A percentile compares a stretch with the other conserved stretches of the same genome.
phyloP scores from a whole-genome alignment of 129 eudicot species.

The Helianthus tuberosus region DNA sequence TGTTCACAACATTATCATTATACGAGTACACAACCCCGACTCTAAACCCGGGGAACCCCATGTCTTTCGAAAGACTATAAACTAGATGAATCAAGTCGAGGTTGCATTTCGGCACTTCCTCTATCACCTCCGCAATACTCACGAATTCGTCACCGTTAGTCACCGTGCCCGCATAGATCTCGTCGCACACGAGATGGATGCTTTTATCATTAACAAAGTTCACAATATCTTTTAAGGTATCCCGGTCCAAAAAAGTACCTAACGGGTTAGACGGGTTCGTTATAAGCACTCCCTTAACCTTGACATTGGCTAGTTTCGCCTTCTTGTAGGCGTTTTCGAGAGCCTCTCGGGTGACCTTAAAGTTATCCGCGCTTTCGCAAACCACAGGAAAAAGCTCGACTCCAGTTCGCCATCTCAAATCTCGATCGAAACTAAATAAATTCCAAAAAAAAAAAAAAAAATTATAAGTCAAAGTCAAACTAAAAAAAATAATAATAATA shows the following conservation, averaged over 20 bases:
- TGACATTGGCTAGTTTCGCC: conserved; percentile 43
- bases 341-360: conserved; percentile 50
- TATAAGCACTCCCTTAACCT: conserved; percentile 54
- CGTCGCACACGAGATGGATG: conserved; percentile 64
- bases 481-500: not conserved
- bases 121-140: conserved; percentile 55
- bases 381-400: conserved; percentile 49
- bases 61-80: conserved; percentile 60
- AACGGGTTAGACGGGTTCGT: conserved; percentile 72
- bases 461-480: not conserved
- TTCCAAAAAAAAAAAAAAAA: not conserved
- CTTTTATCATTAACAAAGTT: conserved; percentile 39
- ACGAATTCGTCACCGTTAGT: conserved; percentile 34
- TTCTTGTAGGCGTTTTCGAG: conserved; percentile 51
- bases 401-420: conserved; percentile 69
- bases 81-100: conserved; percentile 57
- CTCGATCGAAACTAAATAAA: conserved; percentile 57
- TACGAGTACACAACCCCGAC: conserved; percentile 67
- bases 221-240: conserved; percentile 36
- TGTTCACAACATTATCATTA: conserved; percentile 51
- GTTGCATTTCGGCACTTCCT: conserved; percentile 33
- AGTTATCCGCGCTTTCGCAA: conserved; percentile 54
- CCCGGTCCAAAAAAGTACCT: conserved; percentile 47
- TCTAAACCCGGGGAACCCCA: conserved; percentile 72
- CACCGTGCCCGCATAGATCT: conserved; percentile 58